Evolutionary conservation across 2,329 filamentous ascomycete genomes (phyloP), one percentile per base, ranked within the genome.

Genomic region (Neoscytalidium dimidiatum): DNA sequence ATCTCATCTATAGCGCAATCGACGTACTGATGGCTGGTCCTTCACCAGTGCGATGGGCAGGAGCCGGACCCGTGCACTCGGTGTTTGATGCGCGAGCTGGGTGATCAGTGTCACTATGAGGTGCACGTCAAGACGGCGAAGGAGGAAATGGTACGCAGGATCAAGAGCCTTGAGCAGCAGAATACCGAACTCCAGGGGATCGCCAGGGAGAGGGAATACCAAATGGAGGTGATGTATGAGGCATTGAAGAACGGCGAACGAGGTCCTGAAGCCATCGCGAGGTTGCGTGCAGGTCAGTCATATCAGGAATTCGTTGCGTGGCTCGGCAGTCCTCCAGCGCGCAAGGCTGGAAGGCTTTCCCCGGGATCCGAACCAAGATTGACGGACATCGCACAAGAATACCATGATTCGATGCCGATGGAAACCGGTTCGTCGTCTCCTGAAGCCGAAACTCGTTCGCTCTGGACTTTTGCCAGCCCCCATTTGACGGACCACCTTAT

Each of bases 111-210:
- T 64, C 61, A 68, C 46, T 74, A 73, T 62, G 70, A 73, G 64
- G 68, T 72, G 62, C 72, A 74, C 53, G 69, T 71, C 65, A 74
- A 73, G 66, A 71, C 69, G 4, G 69, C 67, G 26, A 74, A 74
- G 65, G 71, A 73, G 51, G 70, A 72, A 33, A 69, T 74, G 57
- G 67, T 74, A 21, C 66, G 67, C 11, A 68, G 69, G 46, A 72
- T 74, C 57, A 69, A 69, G 62, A 67, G 52, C 28, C 66, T 72
- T 11, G 70, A 74, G 60, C 57, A 67, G 41, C 64, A 68, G 62
- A 72, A 72, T 33, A 57, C 62, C 21, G 65, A 68, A 38, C 67
- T 72, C 26, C 62, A 67, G 65, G 65, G 26, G 21, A 69, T 43
- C 41, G 58, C 52, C 51, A 67, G 60, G 57, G 62, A 63, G 60